Base-by-base conservation (phyloP, 257 asterid species). In the Plantago ovata region DNA sequence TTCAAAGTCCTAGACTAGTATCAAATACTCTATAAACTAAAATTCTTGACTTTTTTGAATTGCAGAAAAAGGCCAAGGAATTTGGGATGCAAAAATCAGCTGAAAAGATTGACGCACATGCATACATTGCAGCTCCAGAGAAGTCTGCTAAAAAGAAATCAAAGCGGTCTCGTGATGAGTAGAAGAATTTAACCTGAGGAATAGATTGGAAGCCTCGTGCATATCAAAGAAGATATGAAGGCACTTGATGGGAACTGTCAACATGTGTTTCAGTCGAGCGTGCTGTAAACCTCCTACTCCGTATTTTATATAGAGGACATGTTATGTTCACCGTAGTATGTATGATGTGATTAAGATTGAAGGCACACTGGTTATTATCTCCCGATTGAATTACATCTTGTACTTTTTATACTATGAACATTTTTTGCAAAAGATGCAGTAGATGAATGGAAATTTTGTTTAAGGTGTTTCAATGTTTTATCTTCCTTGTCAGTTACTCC, bases 61-160 rank as follows among this genome's bases (percentile, higher is more conserved):
- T 77, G 74, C 87, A 87, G 98, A 74, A 73, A 70, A 84, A 87
- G 66, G 77, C 83, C 0, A 83, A 84, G 84, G 92, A 87, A 73
- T 75, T 78, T 5, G 66, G 79, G 54, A 80, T 39, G 75, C 77
- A 65, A 64, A 81, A 69, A 67, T 71, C 86, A 13, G 68, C 49
- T 4, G 94, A 78, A 77, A 84, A 83, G 58, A 83, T 91, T 13
- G 88, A 84, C 51, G 84, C 92, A 4, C 68, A 67, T 50, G 58
- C 77, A 5, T 91, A 75, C 48, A 81, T 91, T 66, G 91, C 95
- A 40, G 67, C 75, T 51, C 50, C 89, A 9, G 73, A 69, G 23
- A 55, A 45, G 50, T 47, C 58, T 44, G 23, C 70, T 16, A 82
- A 75, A 60, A 83, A 71, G 81, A 88, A 79, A 54, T 75, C 87